A percentile compares a stretch with the other conserved stretches of the same genome.
These are phyloP conservation scores for Pythium folliculosum DNA, from an alignment of 352 stramenopile species.

Conservation along the genomic window DNA sequence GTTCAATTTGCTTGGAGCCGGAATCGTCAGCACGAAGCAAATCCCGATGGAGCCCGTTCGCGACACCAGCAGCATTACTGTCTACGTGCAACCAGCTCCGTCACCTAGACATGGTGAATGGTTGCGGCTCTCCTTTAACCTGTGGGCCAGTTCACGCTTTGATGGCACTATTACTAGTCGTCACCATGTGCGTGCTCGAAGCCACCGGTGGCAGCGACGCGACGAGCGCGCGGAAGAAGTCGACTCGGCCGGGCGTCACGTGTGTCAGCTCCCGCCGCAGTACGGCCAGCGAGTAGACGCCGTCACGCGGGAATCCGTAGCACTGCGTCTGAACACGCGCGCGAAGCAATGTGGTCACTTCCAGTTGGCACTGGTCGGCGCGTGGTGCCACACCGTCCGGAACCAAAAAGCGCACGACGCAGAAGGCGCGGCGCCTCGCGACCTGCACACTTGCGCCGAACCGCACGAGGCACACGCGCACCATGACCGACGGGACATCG, in stretches of 20 bases:
- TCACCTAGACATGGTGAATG: too few relatives aligned
- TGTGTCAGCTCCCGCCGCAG: not conserved
- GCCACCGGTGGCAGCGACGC: not conserved
- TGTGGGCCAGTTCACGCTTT: too few relatives aligned
- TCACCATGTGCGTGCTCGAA: not conserved
- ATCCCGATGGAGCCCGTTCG: too few relatives aligned
- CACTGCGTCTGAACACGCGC: not conserved
- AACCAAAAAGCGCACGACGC: constrained; percentile 3
- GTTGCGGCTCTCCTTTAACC: too few relatives aligned
- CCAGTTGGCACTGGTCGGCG: constrained; percentile 5
- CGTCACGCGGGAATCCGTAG: not conserved
- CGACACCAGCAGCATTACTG: too few relatives aligned
- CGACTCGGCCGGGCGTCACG: not conserved
- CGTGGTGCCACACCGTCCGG: not conserved
- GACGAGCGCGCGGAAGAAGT: not conserved
- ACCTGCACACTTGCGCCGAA: not conserved
- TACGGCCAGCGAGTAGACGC: not conserved
- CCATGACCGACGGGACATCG: not conserved
- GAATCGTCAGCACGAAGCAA: too few relatives aligned
- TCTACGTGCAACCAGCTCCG: too few relatives aligned
- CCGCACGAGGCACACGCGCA: not conserved
- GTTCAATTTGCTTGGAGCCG: too few relatives aligned
- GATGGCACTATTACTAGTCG: too few relatives aligned
- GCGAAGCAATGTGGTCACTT: not conserved
- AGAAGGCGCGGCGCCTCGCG: not conserved